A percentile compares a stretch with the other conserved stretches of the same genome.
Evolutionary conservation across 1,139 yeast species (phyloP).

Genomic region (Yamadazyma pseudoaaseri): DNA sequence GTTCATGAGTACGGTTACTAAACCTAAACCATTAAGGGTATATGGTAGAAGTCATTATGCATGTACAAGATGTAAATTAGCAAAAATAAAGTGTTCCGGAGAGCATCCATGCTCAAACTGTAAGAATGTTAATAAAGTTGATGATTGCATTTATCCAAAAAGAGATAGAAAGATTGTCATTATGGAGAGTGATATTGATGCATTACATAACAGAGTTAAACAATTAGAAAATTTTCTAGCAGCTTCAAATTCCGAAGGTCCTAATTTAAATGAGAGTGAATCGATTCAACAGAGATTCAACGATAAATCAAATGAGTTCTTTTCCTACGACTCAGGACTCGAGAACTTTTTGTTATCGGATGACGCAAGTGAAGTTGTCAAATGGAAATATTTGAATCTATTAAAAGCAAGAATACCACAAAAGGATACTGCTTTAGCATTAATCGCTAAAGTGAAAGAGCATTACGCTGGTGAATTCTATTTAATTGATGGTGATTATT

Average conservation of each 20-base stretch:
- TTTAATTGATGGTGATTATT: conserved; percentile 10
- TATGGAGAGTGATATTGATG: conserved; percentile 49
- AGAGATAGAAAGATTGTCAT: conserved; percentile 52
- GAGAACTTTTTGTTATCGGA: conserved; percentile 24
- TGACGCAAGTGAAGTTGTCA: conserved; percentile 26
- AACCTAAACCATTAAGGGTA: conserved; percentile 40
- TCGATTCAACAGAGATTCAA: conserved; percentile 14
- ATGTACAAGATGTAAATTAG: conserved; percentile 37
- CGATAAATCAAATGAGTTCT: conserved; percentile 12
- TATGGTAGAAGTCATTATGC: conserved; percentile 44
- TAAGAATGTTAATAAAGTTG: conserved; percentile 29
- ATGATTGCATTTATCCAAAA: conserved; percentile 46
- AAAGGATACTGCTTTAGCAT: conserved; percentile 7
- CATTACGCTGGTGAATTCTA: conserved; percentile 16
- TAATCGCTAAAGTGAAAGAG: conserved; percentile 13
- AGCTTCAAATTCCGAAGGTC: neutral
- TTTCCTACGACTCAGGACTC: conserved; percentile 14
- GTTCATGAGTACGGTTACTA: conserved; percentile 13
- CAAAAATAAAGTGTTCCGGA: conserved; percentile 45
- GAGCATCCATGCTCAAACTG: conserved; percentile 44
- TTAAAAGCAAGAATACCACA: conserved; percentile 20
- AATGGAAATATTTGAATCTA: conserved; percentile 21
- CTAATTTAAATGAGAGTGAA: neutral
- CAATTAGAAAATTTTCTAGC: conserved; percentile 25
- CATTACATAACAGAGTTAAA: conserved; percentile 40